These are phyloP conservation scores for Talaromyces marneffei DNA, from an alignment of 2,329 filamentous ascomycete genomes.

Conservation along the genomic window DNA sequence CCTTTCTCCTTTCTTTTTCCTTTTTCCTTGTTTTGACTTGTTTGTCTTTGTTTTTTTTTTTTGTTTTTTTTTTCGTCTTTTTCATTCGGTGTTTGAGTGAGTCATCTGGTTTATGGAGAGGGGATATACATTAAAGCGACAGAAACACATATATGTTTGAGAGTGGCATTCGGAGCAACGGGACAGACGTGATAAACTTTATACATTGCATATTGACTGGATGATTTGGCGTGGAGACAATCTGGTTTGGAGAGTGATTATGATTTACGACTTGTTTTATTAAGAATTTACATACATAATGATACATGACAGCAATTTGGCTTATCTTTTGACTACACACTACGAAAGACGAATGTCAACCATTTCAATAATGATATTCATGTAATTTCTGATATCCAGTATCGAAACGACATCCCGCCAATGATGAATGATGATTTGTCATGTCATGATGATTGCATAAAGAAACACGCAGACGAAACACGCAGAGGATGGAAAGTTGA, in stretches of 20 bases:
- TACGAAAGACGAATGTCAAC: neutral
- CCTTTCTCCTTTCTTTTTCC: neutral
- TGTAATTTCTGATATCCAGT: constrained; percentile 4
- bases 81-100: neutral
- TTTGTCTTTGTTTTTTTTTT: neutral
- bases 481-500: neutral
- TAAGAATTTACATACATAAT: neutral
- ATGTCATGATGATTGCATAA: constrained; percentile 13
- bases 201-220: neutral
- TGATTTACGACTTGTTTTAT: neutral
- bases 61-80: neutral
- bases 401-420: constrained; percentile 14
- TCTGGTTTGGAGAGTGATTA: neutral
- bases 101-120: neutral
- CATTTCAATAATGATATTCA: neutral
- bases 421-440: constrained; percentile 15
- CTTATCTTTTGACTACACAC: neutral
- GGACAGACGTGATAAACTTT: neutral
- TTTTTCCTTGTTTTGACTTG: neutral
- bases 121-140: neutral
- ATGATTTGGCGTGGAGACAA: neutral
- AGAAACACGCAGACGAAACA: constrained; percentile 5
- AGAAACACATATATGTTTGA: neutral
- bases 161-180: neutral
- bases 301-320: neutral